Evolutionary conservation across 2,329 filamentous ascomycete species (phyloP).

Genomic region (Trichoderma citrinoviride): DNA sequence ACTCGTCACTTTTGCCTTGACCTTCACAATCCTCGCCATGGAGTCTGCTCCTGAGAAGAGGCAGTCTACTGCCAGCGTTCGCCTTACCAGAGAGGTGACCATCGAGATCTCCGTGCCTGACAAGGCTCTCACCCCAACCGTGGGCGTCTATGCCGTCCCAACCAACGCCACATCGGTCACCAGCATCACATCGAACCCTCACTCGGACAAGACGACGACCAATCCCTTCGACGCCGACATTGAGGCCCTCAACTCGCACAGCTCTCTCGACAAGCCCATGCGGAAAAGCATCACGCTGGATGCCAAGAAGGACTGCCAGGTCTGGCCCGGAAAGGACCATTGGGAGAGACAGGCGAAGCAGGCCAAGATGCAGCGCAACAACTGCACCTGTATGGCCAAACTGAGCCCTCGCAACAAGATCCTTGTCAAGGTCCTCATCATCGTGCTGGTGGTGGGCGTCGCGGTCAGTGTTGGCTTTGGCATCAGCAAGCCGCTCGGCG

Average conservation of each 20-base stretch:
- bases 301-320: slow-evolving; percentile 49
- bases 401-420: slow-evolving; percentile 55
- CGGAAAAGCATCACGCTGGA: slow-evolving; percentile 29
- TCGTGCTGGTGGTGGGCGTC: slow-evolving; percentile 50
- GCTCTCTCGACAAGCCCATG: slow-evolving; percentile 35
- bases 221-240: slow-evolving; percentile 59
- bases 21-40: not conserved
- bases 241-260: slow-evolving; percentile 49
- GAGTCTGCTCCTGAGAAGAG: slow-evolving; percentile 4
- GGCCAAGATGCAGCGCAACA: slow-evolving; percentile 48
- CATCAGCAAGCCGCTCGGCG: slow-evolving; percentile 58
- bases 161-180: slow-evolving; percentile 29
- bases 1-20: not conserved
- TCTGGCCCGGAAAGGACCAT: slow-evolving; percentile 60
- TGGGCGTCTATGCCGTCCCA: slow-evolving; percentile 27
- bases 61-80: slow-evolving; percentile 13
- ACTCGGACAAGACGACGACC: slow-evolving; percentile 37
- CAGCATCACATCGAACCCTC: slow-evolving; percentile 46
- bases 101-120: slow-evolving; percentile 19
- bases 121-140: slow-evolving; percentile 29
- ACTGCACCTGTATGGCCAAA: slow-evolving; percentile 52
- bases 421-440: slow-evolving; percentile 53
- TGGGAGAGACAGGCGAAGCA: slow-evolving; percentile 60
- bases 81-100: slow-evolving; percentile 10
- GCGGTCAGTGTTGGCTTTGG: slow-evolving; percentile 58